These are phyloP conservation scores for Aspergillus sergii DNA, from an alignment of 2,329 filamentous ascomycete genomes.

Conservation along the genomic window DNA sequence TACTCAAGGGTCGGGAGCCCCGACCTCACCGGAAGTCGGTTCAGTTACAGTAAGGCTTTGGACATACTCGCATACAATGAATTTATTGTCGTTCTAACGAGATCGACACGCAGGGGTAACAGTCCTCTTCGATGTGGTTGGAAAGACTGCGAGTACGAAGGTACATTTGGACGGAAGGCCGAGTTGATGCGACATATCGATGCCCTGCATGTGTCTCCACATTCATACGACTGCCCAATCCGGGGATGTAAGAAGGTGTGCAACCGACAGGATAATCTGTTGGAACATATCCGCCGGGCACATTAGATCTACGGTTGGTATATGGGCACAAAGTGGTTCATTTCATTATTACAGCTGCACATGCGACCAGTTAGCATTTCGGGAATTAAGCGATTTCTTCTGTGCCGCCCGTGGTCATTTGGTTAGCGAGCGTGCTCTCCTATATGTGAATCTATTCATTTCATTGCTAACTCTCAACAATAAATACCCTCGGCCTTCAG, in stretches of 20 bases:
- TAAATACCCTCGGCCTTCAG: accelerated
- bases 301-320: accelerated
- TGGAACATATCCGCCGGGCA: not conserved
- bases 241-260: not conserved
- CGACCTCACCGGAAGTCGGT: accelerated
- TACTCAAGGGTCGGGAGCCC: accelerated
- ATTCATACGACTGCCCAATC: not conserved
- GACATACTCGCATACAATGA: no score
- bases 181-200: not conserved
- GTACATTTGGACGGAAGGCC: not conserved
- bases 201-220: not conserved
- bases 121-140: not conserved
- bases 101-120: not conserved
- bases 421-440: accelerated
- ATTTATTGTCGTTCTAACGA: no score
- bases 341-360: accelerated
- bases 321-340: accelerated
- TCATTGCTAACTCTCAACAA: not conserved
- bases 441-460: not conserved
- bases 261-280: not conserved
- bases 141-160: not conserved
- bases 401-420: accelerated
- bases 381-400: not conserved
- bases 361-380: not conserved
- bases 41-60: not conserved